A percentile compares a stretch with the other conserved stretches of the same genome.
Evolutionary conservation across 2,329 filamentous ascomycete genomes (phyloP).

Genomic region (Paecilomyces niveus): DNA sequence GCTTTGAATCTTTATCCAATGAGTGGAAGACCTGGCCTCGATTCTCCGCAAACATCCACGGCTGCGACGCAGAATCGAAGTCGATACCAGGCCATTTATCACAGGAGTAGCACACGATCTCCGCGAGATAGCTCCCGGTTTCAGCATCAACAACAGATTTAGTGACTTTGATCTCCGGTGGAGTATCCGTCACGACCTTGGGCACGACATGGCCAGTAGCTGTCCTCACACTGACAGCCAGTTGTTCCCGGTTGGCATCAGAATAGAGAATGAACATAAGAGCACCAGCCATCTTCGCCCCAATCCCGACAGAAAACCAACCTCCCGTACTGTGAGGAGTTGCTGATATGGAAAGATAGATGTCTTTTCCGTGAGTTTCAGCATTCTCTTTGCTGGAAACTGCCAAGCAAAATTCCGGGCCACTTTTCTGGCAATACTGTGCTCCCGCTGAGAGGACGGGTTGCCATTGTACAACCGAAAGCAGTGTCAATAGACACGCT

Average conservation of each 20-base stretch:
- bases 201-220: slow-evolving; percentile 19
- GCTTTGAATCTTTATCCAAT: slow-evolving; percentile 34
- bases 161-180: slow-evolving; percentile 33
- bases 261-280: slow-evolving; percentile 23
- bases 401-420: slow-evolving; percentile 6
- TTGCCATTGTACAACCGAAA: neutral
- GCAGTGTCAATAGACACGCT: neutral
- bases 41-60: slow-evolving; percentile 52
- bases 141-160: slow-evolving; percentile 38
- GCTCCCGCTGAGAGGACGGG: slow-evolving; percentile 3
- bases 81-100: slow-evolving; percentile 46
- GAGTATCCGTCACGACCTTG: slow-evolving; percentile 26
- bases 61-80: slow-evolving; percentile 38
- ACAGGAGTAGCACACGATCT: slow-evolving; percentile 47
- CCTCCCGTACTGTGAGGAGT: slow-evolving; percentile 3
- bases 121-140: slow-evolving; percentile 37
- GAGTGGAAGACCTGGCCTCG: slow-evolving; percentile 36
- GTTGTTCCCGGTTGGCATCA: slow-evolving; percentile 13
- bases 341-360: slow-evolving; percentile 7
- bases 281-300: slow-evolving; percentile 17
- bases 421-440: slow-evolving; percentile 6
- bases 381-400: slow-evolving; percentile 5
- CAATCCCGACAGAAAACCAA: slow-evolving; percentile 22
- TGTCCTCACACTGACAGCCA: slow-evolving; percentile 19
- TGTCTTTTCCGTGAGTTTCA: slow-evolving; percentile 3